Evolutionary conservation across 768 basidiomycete genomes (phyloP).

Genomic region (Kwoniella heveanensis): DNA sequence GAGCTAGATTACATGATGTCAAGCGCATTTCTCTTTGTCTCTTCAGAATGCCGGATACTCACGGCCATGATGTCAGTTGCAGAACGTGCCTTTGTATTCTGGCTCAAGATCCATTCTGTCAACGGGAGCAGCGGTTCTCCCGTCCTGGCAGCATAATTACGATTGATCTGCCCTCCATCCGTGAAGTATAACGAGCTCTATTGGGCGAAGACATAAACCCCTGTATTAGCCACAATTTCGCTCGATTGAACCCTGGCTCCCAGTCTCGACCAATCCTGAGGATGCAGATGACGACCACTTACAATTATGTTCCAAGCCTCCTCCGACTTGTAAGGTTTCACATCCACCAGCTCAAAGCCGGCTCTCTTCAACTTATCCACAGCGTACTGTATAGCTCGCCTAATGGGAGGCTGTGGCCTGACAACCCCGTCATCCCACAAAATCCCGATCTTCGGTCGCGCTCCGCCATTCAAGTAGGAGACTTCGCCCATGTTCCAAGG

Average conservation of each 20-base stretch:
- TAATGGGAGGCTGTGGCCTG: slow-evolving; percentile 31
- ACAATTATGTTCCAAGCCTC: slow-evolving; percentile 30
- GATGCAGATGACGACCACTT: slow-evolving; percentile 3
- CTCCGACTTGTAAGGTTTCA: background rate
- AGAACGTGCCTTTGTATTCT: slow-evolving; percentile 10
- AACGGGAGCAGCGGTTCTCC: slow-evolving; percentile 40
- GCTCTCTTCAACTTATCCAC: slow-evolving; percentile 12
- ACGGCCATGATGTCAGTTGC: slow-evolving; percentile 22
- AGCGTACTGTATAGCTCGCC: slow-evolving; percentile 57
- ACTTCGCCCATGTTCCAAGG: slow-evolving; percentile 31
- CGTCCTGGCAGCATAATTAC: slow-evolving; percentile 3
- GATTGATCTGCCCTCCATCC: slow-evolving; percentile 27
- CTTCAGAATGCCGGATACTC: no score
- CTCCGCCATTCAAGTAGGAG: slow-evolving; percentile 43
- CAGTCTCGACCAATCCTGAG: no score
- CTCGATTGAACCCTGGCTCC: no score
- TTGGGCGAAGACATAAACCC: background rate
- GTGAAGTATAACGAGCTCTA: slow-evolving; percentile 29
- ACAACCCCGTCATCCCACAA: slow-evolving; percentile 48
- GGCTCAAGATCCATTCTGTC: slow-evolving; percentile 38
- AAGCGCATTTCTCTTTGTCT: no score
- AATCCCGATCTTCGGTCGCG: slow-evolving; percentile 28
- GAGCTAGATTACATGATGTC: slow-evolving; percentile 24
- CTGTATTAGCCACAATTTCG: no score
- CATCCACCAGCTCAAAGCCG: slow-evolving; percentile 18